Evolutionary conservation across 805 yeast species (phyloP).

Genomic region (Candida qinlingensis): DNA sequence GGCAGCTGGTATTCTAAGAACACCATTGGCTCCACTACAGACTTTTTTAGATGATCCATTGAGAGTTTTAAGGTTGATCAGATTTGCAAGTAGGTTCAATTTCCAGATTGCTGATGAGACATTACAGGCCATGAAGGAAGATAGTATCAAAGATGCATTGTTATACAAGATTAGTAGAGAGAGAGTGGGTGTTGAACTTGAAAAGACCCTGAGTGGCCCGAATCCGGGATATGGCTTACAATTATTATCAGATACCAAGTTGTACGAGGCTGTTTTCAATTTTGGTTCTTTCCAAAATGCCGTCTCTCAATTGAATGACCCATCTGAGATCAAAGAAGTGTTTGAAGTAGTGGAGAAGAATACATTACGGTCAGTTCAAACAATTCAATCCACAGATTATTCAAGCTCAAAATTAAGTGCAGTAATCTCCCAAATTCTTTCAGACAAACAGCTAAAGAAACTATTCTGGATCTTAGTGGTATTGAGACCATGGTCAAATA

Average conservation of each 20-base stretch:
- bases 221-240: constrained; percentile 61
- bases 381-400: constrained; percentile 3
- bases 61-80: constrained; percentile 74
- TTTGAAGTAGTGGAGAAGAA: constrained; percentile 8
- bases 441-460: constrained; percentile 10
- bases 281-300: constrained; percentile 22
- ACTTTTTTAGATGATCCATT: constrained; percentile 95
- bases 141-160: constrained; percentile 53
- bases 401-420: background rate
- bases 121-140: constrained; percentile 54
- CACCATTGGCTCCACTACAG: constrained; percentile 80
- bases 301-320: constrained; percentile 19
- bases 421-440: background rate
- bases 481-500: constrained; percentile 43
- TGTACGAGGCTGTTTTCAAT: constrained; percentile 56
- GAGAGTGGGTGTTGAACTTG: constrained; percentile 81
- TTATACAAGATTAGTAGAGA: constrained; percentile 79
- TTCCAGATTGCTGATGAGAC: constrained; percentile 61
- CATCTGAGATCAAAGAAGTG: constrained; percentile 2
- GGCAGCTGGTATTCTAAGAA: constrained; percentile 62
- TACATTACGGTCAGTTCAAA: constrained; percentile 25
- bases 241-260: constrained; percentile 47
- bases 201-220: constrained; percentile 63
- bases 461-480: constrained; percentile 40
- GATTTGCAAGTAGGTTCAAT: constrained; percentile 79